Evolutionary conservation across 176 grass and related monocot species (phyloP).

Genomic region (Oryza australiensis): DNA sequence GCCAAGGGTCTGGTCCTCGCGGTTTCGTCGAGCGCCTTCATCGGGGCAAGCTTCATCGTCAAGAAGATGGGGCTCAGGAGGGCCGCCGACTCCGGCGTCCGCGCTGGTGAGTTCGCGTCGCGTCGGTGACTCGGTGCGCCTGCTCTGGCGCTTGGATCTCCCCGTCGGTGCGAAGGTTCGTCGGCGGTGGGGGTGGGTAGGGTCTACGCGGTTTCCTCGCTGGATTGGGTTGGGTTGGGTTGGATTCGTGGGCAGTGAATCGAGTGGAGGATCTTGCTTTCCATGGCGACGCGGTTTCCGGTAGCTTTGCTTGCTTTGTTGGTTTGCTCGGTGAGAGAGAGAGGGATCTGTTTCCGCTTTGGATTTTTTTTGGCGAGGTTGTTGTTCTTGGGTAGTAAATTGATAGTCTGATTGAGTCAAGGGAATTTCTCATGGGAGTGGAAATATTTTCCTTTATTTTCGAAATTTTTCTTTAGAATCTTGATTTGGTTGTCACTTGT

Average conservation of each 20-base stretch:
- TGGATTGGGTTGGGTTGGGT: conserved; percentile 36
- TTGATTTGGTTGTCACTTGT: conserved; percentile 9
- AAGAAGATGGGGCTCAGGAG: conserved; percentile 81
- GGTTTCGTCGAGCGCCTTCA: conserved; percentile 80
- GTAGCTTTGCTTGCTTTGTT: conserved; percentile 14
- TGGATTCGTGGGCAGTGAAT: conserved; percentile 15
- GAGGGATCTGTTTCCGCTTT: conserved; percentile 26
- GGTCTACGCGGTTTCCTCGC: conserved; percentile 17
- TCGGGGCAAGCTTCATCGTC: conserved; percentile 72
- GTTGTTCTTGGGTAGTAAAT: background rate
- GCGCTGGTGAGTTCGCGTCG: conserved; percentile 27
- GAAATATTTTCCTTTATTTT: background rate
- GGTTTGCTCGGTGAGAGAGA: conserved; percentile 24
- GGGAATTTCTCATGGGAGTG: background rate
- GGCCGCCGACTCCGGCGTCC: conserved; percentile 70
- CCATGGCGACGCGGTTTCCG: conserved; percentile 17
- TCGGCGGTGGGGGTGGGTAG: background rate
- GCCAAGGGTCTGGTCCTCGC: conserved; percentile 75
- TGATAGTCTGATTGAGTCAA: conserved; percentile 18
- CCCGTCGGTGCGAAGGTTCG: background rate
- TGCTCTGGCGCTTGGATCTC: conserved; percentile 37
- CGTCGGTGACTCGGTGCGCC: background rate
- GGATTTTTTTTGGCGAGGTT: background rate
- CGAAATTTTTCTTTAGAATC: background rate
- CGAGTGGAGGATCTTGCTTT: background rate